Conservation (phyloP, 495 filamentous ascomycete genomes). For the Penicillium maclennaniae region DNA sequence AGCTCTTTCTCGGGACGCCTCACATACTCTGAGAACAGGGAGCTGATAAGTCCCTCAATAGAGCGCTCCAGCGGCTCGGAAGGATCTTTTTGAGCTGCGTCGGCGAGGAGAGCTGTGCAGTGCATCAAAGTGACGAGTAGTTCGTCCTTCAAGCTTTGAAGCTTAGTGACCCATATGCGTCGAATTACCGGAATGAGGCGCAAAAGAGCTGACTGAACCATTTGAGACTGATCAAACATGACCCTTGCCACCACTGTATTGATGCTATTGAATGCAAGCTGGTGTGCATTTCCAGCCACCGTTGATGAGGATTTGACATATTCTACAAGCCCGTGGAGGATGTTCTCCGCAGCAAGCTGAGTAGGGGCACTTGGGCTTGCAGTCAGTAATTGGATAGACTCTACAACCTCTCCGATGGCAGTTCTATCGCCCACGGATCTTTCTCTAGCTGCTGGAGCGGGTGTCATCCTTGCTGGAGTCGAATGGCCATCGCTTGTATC, state of each 20-base stretch:
- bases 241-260: slow-evolving; percentile 64
- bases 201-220: slow-evolving; percentile 54
- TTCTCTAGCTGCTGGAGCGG: slow-evolving; percentile 25
- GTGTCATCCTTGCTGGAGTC: slow-evolving; percentile 33
- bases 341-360: slow-evolving; percentile 50
- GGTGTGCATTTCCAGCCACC: slow-evolving; percentile 58
- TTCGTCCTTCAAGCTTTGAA: slow-evolving; percentile 60
- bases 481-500: slow-evolving; percentile 25
- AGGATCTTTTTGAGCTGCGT: slow-evolving; percentile 22
- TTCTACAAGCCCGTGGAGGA: slow-evolving; percentile 55
- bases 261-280: slow-evolving; percentile 68
- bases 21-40: slow-evolving; percentile 68
- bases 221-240: slow-evolving; percentile 60
- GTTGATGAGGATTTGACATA: slow-evolving; percentile 57
- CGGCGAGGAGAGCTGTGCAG: slow-evolving; percentile 37
- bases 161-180: slow-evolving; percentile 67
- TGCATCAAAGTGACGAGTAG: slow-evolving; percentile 69
- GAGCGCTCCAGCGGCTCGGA: slow-evolving; percentile 26
- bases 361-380: slow-evolving; percentile 69
- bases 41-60: slow-evolving; percentile 55
- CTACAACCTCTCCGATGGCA: slow-evolving; percentile 54
- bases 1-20: slow-evolving; percentile 64
- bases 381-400: slow-evolving; percentile 63
- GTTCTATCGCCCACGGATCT: slow-evolving; percentile 27
- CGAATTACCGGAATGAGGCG: slow-evolving; percentile 67